These are phyloP conservation scores for Candida patagonica DNA, from an alignment of 805 yeast genomes.

Conservation along the genomic window DNA sequence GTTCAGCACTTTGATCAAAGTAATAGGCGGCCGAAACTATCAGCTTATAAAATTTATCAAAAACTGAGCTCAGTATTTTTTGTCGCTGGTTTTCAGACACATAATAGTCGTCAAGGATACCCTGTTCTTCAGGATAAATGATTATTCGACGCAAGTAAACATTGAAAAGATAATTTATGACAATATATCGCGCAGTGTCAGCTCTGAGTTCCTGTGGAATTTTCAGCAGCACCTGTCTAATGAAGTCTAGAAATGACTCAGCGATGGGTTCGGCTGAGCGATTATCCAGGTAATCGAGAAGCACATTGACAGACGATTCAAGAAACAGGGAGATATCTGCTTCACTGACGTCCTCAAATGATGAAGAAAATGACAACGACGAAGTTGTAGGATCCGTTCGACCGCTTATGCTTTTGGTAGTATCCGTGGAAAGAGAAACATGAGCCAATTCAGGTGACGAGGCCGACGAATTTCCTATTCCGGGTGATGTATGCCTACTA, in stretches of 20 bases:
- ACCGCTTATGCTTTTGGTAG: slow-evolving; percentile 5
- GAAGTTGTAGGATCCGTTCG: slow-evolving; percentile 8
- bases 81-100: slow-evolving; percentile 19
- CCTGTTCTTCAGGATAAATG: slow-evolving; percentile 18
- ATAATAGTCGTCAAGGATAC: slow-evolving; percentile 15
- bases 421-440: slow-evolving; percentile 6
- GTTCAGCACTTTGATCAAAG: slow-evolving; percentile 7
- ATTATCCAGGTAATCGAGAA: slow-evolving; percentile 12
- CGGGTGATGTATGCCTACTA: not conserved
- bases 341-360: slow-evolving; percentile 9
- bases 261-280: slow-evolving; percentile 15
- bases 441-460: slow-evolving; percentile 2
- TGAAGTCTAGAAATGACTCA: slow-evolving; percentile 12
- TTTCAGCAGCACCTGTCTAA: slow-evolving; percentile 10
- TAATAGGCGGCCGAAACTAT: slow-evolving; percentile 10
- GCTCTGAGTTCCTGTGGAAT: slow-evolving; percentile 4
- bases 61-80: slow-evolving; percentile 15
- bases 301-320: slow-evolving; percentile 4
- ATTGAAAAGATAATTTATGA: slow-evolving; percentile 17
- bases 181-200: slow-evolving; percentile 9
- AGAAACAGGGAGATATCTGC: slow-evolving; percentile 9
- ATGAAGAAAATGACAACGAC: slow-evolving; percentile 12
- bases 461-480: not conserved
- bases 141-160: slow-evolving; percentile 11
- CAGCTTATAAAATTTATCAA: slow-evolving; percentile 8